These are phyloP conservation scores for Ogataea neopini DNA, from an alignment of 805 yeast genomes.

Conservation along the genomic window DNA sequence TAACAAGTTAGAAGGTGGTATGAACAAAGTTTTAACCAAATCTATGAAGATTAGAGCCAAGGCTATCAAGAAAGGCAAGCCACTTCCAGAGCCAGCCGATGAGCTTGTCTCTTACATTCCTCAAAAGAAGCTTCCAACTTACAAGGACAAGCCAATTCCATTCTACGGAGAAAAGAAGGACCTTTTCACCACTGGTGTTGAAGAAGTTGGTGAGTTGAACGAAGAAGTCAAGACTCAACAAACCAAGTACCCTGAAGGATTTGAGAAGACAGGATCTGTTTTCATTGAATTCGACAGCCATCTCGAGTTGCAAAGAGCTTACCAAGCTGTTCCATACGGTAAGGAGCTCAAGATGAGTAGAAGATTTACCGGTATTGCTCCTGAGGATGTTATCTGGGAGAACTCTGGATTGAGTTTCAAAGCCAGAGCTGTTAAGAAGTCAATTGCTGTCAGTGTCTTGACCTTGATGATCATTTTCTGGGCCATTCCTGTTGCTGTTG, in stretches of 20 bases:
- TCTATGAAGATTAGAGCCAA: slow-evolving; percentile 58
- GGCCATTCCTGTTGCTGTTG: slow-evolving; percentile 98
- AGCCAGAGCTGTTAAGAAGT: slow-evolving; percentile 56
- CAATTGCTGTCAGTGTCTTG: slow-evolving; percentile 62
- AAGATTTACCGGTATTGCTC: slow-evolving; percentile 63
- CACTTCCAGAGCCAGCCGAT: slow-evolving; percentile 56
- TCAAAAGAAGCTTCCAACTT: slow-evolving; percentile 80
- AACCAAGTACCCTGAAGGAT: slow-evolving; percentile 46
- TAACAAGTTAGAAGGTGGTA: slow-evolving; percentile 62
- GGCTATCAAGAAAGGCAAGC: slow-evolving; percentile 56
- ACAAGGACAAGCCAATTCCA: slow-evolving; percentile 64
- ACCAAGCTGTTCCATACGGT: slow-evolving; percentile 71
- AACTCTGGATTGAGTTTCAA: slow-evolving; percentile 61
- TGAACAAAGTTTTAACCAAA: slow-evolving; percentile 59
- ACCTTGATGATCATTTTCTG: slow-evolving; percentile 78
- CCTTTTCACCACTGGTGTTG: slow-evolving; percentile 72
- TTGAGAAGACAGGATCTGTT: slow-evolving; percentile 62
- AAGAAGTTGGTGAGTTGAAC: slow-evolving; percentile 68
- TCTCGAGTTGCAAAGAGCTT: slow-evolving; percentile 85
- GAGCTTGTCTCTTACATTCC: slow-evolving; percentile 63
- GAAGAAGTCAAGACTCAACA: slow-evolving; percentile 63
- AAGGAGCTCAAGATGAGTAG: slow-evolving; percentile 46
- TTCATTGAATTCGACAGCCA: slow-evolving; percentile 83
- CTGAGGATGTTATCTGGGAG: slow-evolving; percentile 84
- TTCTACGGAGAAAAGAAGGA: slow-evolving; percentile 82